phyloP scores from a whole-genome alignment of 2,329 filamentous ascomycete species.

The Dothideomycetes sp. region DNA sequence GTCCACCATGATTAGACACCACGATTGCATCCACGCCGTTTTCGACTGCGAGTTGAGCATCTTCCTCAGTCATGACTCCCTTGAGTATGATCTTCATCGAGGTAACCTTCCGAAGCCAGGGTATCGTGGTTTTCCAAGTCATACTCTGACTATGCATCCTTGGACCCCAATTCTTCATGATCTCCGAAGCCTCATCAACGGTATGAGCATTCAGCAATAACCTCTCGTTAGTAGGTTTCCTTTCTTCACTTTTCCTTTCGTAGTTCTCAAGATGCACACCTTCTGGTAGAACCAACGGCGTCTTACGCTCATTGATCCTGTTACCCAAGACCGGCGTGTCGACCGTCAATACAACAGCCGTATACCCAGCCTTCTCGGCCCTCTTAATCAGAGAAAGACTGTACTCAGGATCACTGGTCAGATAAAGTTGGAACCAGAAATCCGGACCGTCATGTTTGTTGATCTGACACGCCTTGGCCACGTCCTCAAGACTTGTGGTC shows the following conservation, averaged over 20 bases:
- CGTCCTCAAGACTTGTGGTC: conserved; percentile 24
- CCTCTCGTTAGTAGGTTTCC: conserved; percentile 1
- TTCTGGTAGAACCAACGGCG: conserved; percentile 15
- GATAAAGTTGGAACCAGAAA: conserved; percentile 22
- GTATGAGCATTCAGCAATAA: conserved; percentile 6
- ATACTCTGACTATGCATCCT: conserved; percentile 19
- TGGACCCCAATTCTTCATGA: not conserved
- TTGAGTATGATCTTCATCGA: conserved; percentile 45
- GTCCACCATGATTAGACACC: conserved; percentile 46
- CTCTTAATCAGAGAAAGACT: conserved; percentile 20
- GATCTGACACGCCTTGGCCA: conserved; percentile 15
- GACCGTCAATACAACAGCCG: conserved; percentile 24
- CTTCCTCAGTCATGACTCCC: conserved; percentile 32
- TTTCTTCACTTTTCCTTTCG: not conserved
- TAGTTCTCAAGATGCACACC: conserved; percentile 20
- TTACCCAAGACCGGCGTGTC: conserved; percentile 26
- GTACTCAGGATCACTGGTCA: conserved; percentile 18
- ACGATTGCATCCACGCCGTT: conserved; percentile 35
- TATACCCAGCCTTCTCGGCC: conserved; percentile 23
- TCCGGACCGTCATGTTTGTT: conserved; percentile 15
- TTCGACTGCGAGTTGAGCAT: conserved; percentile 37
- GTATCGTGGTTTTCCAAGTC: conserved; percentile 40
- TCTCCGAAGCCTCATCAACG: conserved; percentile 8
- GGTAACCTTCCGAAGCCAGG: conserved; percentile 34
- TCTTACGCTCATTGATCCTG: conserved; percentile 24